Evolutionary conservation across 176 grass and related monocot genomes (phyloP), one percentile per base, ranked within the genome.

Genomic region (Oryza longistaminata): DNA sequence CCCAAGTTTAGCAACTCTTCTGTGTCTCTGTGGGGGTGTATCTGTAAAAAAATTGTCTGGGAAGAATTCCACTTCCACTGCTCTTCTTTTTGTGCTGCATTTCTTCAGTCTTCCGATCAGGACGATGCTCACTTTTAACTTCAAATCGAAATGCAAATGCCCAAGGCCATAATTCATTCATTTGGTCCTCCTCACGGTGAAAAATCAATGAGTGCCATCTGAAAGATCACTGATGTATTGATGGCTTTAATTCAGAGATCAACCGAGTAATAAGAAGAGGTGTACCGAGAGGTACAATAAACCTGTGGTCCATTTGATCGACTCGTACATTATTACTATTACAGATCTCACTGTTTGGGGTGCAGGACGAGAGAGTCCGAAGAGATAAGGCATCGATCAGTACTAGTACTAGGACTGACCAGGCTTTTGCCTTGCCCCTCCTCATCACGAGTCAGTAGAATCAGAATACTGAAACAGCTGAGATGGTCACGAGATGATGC

Each of bases 21-120:
- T 49, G 7, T 14, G 12, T 29, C 13, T 37, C 5, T 15, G 55
- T 60, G 9, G 75, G 9, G 69, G 81, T 85, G 82, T 85, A 64
- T 75, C 6, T 88, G 83, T 85, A 85, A 35, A 85, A 74, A 83
- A 39, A 55, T 40, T 33, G 72, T 2, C 2, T 17, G 25, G 73
- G 7, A 27, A 13, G 7, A 40, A 13, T 71, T 24, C 21, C 58
- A 24, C 17, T 58, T 15, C 31, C 29, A 5, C 29, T 15, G 35
- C 35, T 37, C 0, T 50, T 35, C 16, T 26, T 1, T 1, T 27
- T 9, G 3, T 33, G 34, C 13, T 46, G 34, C 21, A 55, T 53
- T 13, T 14, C 11, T 21, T 72, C 15, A 16, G 39, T 27, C 8
- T 42, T 52, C 34, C 3, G 15, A 27, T 27, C 27, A 35, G 27